Base-by-base conservation (phyloP, 2,329 filamentous ascomycete species). In the Cladobotryum mycophilum region DNA sequence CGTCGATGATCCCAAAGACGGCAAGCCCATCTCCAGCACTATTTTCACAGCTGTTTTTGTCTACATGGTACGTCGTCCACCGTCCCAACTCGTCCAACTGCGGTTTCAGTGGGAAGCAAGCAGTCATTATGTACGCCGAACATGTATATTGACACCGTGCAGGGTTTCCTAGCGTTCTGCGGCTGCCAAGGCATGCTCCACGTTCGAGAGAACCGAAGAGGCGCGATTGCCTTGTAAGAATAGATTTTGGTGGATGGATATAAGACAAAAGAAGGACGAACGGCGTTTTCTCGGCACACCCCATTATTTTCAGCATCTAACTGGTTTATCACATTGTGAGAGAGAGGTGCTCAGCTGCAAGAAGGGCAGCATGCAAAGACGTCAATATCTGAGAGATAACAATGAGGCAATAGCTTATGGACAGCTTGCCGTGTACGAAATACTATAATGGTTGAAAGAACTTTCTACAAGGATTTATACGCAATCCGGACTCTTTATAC, bases 111-210 rank as follows among this genome's bases (percentile, higher is more conserved):
- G 25, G 6, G 25, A 11, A 30, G 25, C 22, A 30, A 8, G 25
- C 9, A 20, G 4, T 30, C 25, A 30, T 7, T 8, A 30, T 30
- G 2, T 11, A 30, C 25, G 8, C 8, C 25, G 25, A 30, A 30
- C 25, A 4, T n/a, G n/a, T 30, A 11, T 30, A 30, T 11, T 30
- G 25, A 30, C 25, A 8, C 9, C 25, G 9, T 30, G 5, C 58
- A 95, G 91, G 84, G 79, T 15, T 97, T 97, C 76, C 80, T 96
- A 51, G 78, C 95, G 46, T 96, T 95, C 73, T 97, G 92, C 71
- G 88, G 86, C 52, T 81, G 91, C 59, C 92, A 97, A 69, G 92
- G 90, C 56, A 81, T 87, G 64, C 79, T 96, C 55, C 90, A 97
- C 70, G 72, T 89, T 61, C 85, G 89, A 69, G 86, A 91, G 69